Base-by-base conservation (phyloP, 106 monocot genomes). In the Alisma plantagoaquatica region DNA sequence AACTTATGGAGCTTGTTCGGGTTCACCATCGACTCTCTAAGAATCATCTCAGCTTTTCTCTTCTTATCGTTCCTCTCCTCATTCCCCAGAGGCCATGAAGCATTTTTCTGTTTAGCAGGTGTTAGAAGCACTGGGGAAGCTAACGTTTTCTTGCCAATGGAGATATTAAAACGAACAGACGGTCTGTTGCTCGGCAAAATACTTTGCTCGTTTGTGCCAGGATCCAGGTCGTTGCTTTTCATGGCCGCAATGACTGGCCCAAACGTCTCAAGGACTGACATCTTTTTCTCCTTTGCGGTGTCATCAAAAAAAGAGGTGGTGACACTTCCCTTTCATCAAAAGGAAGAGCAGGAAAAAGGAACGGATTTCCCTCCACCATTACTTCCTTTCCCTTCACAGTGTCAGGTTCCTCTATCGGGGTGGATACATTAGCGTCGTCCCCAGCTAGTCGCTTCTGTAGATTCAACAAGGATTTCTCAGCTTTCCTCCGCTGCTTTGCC, bases 31-130 rank as follows among this genome's bases (percentile, higher is more conserved):
- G 98, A 75, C 69, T 79, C 89, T 66, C 72, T 81, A 3, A 99
- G 72, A 57, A 99, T 99, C 71, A 82, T 47, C 67, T 80, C 81
- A 22, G 82, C 98, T 68, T 90, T 76, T 57, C 90, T 29, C 67
- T 99, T 99, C 76, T 77, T 85, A 23, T 99, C 98, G 71, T 99
- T 86, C 58, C 64, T 99, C 48, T 74, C 79, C 51, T 99, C 98
- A 63, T 89, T 74, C 71, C 69, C 83, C 49, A 89, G 53, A 33
- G 70, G 59, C 75, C 49, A 68, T n/a, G 69, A 65, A 43, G 65
- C 76, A 6, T 47, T 61, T 53, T 55, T 74, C 9, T 2, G 27
- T 33, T 8, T 53, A 33, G 64, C 67, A 57, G 61, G 41, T 12
- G 41, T 47, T 8, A 38, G 64, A 51, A 49, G 43, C 20, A 82